A percentile compares a stretch with the other conserved stretches of the same genome.
These are phyloP conservation scores for Hypoxylon sp. DNA, from an alignment of 2,329 filamentous ascomycete genomes.

Conservation along the genomic window DNA sequence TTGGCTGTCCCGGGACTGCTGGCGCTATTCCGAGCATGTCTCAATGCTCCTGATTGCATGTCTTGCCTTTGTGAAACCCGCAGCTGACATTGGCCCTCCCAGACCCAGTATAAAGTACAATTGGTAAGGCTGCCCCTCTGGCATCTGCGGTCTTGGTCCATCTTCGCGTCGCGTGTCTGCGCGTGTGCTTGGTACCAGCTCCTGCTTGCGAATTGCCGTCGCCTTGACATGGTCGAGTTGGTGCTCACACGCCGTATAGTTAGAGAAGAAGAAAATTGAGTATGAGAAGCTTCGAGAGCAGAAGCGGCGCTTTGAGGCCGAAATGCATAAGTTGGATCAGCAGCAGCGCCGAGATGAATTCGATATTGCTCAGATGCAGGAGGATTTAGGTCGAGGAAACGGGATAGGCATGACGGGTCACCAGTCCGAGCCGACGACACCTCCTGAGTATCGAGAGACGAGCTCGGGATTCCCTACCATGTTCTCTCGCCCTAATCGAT, in stretches of 20 bases:
- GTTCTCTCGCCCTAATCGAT: conserved; percentile 87
- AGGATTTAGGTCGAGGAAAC: conserved; percentile 75
- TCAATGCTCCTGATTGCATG: conserved; percentile 51
- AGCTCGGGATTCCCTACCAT: conserved; percentile 79
- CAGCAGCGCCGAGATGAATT: conserved; percentile 86
- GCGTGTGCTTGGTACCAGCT: conserved; percentile 11
- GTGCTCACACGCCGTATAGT: conserved; percentile 68
- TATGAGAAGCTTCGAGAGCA: conserved; percentile 93
- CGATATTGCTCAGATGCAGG: conserved; percentile 87
- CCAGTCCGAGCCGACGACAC: conserved; percentile 95
- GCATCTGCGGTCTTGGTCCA: conserved; percentile 23
- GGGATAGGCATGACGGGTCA: conserved; percentile 73
- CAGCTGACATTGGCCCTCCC: conserved; percentile 49
- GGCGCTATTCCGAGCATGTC: conserved; percentile 48
- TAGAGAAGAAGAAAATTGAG: conserved; percentile 93
- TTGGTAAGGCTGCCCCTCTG: conserved; percentile 71
- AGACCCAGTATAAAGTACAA: conserved; percentile 68
- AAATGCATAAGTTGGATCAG: conserved; percentile 90
- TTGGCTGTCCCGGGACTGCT: conserved; percentile 38
- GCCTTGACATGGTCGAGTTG: conserved; percentile 27
- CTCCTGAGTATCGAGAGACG: conserved; percentile 88
- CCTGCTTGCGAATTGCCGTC: conserved; percentile 23
- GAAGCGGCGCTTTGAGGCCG: conserved; percentile 88
- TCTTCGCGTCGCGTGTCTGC: conserved; percentile 24
- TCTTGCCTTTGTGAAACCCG: conserved; percentile 52